Evolutionary conservation across 2,329 filamentous ascomycete species (phyloP).

Genomic region (Whalleya microplaca): DNA sequence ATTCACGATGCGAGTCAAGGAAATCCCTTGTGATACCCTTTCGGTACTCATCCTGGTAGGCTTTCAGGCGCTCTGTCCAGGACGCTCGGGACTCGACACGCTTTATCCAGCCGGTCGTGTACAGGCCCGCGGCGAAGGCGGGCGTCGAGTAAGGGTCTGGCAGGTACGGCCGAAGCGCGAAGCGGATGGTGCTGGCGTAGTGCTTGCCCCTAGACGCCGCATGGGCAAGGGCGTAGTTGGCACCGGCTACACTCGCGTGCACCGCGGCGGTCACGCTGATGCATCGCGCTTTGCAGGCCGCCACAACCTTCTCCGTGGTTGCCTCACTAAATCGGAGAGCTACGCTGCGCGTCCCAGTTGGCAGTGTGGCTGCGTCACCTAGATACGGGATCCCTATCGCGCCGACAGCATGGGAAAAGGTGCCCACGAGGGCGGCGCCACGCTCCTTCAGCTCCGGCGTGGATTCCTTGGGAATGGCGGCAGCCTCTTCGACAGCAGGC

Average conservation of each 20-base stretch:
- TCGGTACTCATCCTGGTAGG: constrained; percentile 29
- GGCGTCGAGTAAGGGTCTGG: constrained; percentile 32
- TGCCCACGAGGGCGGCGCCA: constrained; percentile 18
- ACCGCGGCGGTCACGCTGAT: constrained; percentile 37
- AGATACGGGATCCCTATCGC: constrained; percentile 29
- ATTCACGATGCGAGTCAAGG: constrained; percentile 33
- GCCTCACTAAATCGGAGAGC: constrained; percentile 16
- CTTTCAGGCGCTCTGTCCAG: constrained; percentile 13
- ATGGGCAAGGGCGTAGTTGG: constrained; percentile 32
- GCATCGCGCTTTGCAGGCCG: constrained; percentile 19
- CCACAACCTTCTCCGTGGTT: constrained; percentile 25
- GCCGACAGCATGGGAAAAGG: constrained; percentile 23
- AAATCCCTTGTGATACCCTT: constrained; percentile 26
- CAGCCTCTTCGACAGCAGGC: constrained; percentile 30
- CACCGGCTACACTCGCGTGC: constrained; percentile 37
- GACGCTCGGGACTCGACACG: constrained; percentile 9
- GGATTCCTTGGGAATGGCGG: constrained; percentile 16
- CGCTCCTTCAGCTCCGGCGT: constrained; percentile 23
- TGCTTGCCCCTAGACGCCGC: constrained; percentile 20
- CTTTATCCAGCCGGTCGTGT: constrained; percentile 17
- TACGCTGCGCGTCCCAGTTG: constrained; percentile 25
- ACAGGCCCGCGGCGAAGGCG: constrained; percentile 28
- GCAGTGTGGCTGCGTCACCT: constrained; percentile 21
- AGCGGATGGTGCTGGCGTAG: constrained; percentile 38
- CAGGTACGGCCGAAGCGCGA: constrained; percentile 33